Conservation (phyloP, 2,329 filamentous ascomycete species). For the Curvularia sp. region DNA sequence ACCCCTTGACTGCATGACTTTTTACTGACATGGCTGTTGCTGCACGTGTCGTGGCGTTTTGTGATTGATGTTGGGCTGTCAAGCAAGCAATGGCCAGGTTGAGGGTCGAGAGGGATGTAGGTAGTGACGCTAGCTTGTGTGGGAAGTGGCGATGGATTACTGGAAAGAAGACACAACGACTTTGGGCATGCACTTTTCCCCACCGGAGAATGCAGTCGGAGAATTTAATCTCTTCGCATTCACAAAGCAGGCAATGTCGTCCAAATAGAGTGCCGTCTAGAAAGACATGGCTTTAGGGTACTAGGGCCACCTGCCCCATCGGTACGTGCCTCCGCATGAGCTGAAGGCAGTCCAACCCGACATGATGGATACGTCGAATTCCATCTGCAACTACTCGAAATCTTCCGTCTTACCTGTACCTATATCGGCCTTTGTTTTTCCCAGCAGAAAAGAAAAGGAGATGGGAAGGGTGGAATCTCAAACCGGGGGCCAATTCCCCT, state of each 20-base stretch:
- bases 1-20: neutral
- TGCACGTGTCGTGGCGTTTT: neutral
- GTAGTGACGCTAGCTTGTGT: neutral
- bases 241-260: neutral
- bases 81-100: neutral
- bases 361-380: conserved; percentile 14
- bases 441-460: neutral
- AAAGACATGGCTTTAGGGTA: conserved; percentile 10
- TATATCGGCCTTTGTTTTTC: neutral
- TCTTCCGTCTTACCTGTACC: neutral
- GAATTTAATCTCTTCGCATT: neutral
- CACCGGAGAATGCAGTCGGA: neutral
- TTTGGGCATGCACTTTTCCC: neutral
- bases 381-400: conserved; percentile 5
- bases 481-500: neutral
- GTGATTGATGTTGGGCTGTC: neutral
- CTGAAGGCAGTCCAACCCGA: conserved; percentile 24
- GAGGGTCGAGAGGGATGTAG: neutral
- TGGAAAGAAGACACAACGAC: neutral
- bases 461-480: no score
- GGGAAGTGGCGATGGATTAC: neutral
- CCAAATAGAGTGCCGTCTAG: conserved; percentile 13
- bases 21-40: neutral
- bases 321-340: conserved; percentile 20
- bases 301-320: conserved; percentile 18